phyloP scores from a whole-genome alignment of 495 filamentous ascomycete species.

The Lophium mytilinum region DNA sequence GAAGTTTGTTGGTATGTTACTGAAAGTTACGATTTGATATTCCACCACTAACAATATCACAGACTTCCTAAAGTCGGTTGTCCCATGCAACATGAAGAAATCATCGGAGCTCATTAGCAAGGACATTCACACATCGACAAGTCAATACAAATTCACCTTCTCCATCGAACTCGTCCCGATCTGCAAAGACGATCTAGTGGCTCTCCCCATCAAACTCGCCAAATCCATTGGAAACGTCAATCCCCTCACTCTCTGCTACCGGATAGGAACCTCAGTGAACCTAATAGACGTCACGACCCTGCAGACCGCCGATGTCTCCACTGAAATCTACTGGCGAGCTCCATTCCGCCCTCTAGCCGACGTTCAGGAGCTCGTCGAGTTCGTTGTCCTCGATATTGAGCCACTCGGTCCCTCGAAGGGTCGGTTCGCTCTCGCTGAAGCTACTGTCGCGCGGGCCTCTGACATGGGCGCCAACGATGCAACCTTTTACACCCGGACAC shows the following conservation, averaged over 20 bases:
- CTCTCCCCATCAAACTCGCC: conserved; percentile 81
- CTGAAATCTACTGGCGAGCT: conserved; percentile 74
- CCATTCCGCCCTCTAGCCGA: conserved; percentile 82
- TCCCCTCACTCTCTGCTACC: conserved; percentile 72
- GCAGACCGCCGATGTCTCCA: conserved; percentile 76
- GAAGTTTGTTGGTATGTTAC: conserved; percentile 45
- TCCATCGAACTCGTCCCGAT: conserved; percentile 81
- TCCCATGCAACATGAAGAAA: conserved; percentile 72
- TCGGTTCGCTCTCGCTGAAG: conserved; percentile 76
- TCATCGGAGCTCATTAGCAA: conserved; percentile 86
- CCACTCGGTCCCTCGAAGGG: conserved; percentile 65
- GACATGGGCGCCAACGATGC: conserved; percentile 84
- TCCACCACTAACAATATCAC: conserved; percentile 31
- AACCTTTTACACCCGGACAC: conserved; percentile 80
- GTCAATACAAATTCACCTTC: conserved; percentile 87
- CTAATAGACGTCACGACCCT: conserved; percentile 86
- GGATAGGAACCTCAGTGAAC: conserved; percentile 84
- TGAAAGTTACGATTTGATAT: no score
- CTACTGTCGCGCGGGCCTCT: conserved; percentile 74
- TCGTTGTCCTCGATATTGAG: conserved; percentile 92
- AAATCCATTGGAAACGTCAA: conserved; percentile 77
- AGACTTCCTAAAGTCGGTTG: conserved; percentile 77
- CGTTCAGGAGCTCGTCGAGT: conserved; percentile 77
- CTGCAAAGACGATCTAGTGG: conserved; percentile 93
- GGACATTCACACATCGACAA: conserved; percentile 83